phyloP scores from a whole-genome alignment of 2,329 filamentous ascomycete genomes.

The Scytalidium sp. region DNA sequence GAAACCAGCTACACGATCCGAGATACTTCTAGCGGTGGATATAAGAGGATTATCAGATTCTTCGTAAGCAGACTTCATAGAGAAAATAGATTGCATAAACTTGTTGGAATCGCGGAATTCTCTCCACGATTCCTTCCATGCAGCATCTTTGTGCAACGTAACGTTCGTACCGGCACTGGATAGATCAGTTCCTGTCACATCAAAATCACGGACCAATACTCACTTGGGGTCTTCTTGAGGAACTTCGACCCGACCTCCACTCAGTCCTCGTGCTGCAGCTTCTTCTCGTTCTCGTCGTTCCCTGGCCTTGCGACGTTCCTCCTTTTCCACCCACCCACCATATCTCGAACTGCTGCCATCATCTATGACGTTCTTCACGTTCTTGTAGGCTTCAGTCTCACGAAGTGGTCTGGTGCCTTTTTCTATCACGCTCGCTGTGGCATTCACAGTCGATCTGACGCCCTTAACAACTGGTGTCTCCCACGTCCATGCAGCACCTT shows the following conservation, averaged over 20 bases:
- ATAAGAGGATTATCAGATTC: slow-evolving; percentile 98
- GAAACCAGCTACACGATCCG: slow-evolving; percentile 88
- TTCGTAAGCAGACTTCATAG: slow-evolving; percentile 81
- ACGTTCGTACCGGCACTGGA: slow-evolving; percentile 87
- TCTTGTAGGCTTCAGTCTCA: slow-evolving; percentile 92
- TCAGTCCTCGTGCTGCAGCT: slow-evolving; percentile 35
- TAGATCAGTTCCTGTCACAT: slow-evolving; percentile 30
- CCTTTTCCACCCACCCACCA: slow-evolving; percentile 94
- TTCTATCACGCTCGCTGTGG: slow-evolving; percentile 83
- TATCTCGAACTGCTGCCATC: slow-evolving; percentile 96
- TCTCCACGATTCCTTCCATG: slow-evolving; percentile 98
- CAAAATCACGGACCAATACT: slow-evolving; percentile 33
- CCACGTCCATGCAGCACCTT: slow-evolving; percentile 95
- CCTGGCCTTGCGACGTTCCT: slow-evolving; percentile 79
- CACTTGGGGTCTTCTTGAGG: slow-evolving; percentile 86
- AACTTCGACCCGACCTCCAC: slow-evolving; percentile 51
- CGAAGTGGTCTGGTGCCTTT: slow-evolving; percentile 93
- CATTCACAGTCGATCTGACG: slow-evolving; percentile 79
- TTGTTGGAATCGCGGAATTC: slow-evolving; percentile 90
- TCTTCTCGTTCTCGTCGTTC: slow-evolving; percentile 68
- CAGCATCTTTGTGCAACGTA: slow-evolving; percentile 93
- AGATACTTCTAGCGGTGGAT: slow-evolving; percentile 84
- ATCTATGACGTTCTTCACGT: slow-evolving; percentile 93
- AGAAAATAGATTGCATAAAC: slow-evolving; percentile 84
- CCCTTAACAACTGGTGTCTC: slow-evolving; percentile 92